Percentiles rank a stretch among this genome's conserved stretches.
phyloP scores from a whole-genome alignment of 2,329 filamentous ascomycete species.

The Pseudocercospora macadamiae region DNA sequence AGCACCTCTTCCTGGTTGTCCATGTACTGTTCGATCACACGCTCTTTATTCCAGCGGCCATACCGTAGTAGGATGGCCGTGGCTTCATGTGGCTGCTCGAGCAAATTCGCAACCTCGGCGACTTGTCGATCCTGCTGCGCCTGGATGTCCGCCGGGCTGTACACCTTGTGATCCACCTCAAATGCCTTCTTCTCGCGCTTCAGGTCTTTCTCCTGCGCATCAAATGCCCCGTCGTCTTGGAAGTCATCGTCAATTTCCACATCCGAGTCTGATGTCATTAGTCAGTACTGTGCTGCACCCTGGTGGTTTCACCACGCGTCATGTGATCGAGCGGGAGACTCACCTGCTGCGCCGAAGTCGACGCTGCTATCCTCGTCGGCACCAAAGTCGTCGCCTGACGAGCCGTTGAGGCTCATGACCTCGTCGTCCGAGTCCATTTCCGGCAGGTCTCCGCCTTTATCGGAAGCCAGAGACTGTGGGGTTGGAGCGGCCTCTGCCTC shows the following conservation, averaged over 20 bases:
- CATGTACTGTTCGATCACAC: constrained; percentile 95
- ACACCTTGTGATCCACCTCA: constrained; percentile 82
- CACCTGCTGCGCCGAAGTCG: constrained; percentile 48
- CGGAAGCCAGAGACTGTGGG: constrained; percentile 52
- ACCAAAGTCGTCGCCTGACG: constrained; percentile 67
- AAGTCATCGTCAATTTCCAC: constrained; percentile 61
- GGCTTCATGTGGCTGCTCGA: constrained; percentile 86
- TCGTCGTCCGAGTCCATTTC: constrained; percentile 96
- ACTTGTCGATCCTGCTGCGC: constrained; percentile 83
- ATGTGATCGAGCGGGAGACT: constrained; percentile 20
- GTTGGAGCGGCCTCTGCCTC: constrained; percentile 50
- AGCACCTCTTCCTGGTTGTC: constrained; percentile 78
- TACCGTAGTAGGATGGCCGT: constrained; percentile 86
- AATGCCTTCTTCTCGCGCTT: constrained; percentile 75
- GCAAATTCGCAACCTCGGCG: constrained; percentile 85
- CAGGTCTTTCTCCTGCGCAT: constrained; percentile 69
- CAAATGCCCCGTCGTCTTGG: constrained; percentile 59
- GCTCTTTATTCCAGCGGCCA: constrained; percentile 95
- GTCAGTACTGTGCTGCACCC: constrained; percentile 22
- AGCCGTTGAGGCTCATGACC: constrained; percentile 82
- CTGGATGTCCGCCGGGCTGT: constrained; percentile 78
- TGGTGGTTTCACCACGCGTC: neutral
- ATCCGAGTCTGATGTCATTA: constrained; percentile 48
- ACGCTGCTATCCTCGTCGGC: constrained; percentile 65
- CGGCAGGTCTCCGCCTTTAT: constrained; percentile 20